Conservation (phyloP, 345 rosid genomes). For the Eucalyptus camaldulensis region DNA sequence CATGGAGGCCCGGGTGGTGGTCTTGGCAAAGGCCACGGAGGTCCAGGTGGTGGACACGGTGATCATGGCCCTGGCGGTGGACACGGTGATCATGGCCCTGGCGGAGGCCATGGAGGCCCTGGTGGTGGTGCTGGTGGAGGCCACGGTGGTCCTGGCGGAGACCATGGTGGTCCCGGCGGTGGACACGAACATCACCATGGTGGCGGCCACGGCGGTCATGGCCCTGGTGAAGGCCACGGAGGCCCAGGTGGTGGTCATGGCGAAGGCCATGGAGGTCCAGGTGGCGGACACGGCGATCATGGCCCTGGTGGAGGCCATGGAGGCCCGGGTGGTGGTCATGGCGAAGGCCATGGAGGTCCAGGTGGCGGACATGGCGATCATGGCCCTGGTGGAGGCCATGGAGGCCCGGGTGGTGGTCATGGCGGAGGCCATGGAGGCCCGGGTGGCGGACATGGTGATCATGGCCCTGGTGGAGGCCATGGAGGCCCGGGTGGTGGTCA, state of each 20-base stretch:
- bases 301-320: not conserved
- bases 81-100: not conserved
- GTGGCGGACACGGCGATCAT: not conserved
- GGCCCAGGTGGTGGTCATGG: rapidly evolving
- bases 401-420: not conserved
- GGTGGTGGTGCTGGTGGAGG: not conserved
- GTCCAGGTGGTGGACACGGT: not conserved
- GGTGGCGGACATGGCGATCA: not conserved
- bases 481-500: not conserved
- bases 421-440: not conserved
- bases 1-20: not conserved
- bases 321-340: not conserved
- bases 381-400: not conserved
- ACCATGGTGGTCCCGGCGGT: not conserved
- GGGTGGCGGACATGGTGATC: not conserved
- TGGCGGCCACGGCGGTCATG: not conserved
- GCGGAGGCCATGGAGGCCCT: too few relatives aligned
- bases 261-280: not conserved
- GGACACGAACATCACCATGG: not conserved
- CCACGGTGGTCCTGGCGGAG: not conserved
- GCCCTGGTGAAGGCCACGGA: not conserved
- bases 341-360: not conserved
- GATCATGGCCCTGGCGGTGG: not conserved
- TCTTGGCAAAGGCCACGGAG: not conserved
- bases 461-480: not conserved